Evolutionary conservation across 495 filamentous ascomycete species (phyloP), one percentile per base, ranked within the genome.

Genomic region (Hypoxylon cercidicola): DNA sequence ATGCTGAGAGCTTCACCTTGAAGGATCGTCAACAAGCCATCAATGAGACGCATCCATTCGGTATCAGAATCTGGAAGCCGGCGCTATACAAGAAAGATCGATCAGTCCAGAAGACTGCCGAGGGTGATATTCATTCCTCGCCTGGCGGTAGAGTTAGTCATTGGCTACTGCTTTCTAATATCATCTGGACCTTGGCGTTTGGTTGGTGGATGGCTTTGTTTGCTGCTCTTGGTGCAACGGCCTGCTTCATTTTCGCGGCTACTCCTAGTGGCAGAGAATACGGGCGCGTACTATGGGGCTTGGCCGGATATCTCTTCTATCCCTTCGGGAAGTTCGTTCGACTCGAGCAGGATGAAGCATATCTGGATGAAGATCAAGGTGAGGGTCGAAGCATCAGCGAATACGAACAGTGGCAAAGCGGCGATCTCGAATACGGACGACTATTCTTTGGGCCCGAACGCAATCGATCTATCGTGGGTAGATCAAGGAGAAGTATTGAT

Each of bases 371-470:
- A 75, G 95, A 99, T 74, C 88, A 96, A 70, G 96, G 93, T n/a
- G 95, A 99, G 77, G 95, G 96, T n/a, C 86, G 95, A 69, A 98
- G 93, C 75, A 97, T 99, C 73, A 96, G 92, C 72, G 95, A 99
- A 77, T 99, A 99, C 75, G 95, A 98, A 74, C 93, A 96, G 74
- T 99, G 95, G 95, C 95, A 99, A 74, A 96, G 89, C 68, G 95
- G 95, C 35, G 95, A 99, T 72, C 79, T 99, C 34, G 95, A 99
- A 75, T 91, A 97, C 76, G 95, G 95, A 3, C 83, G 93, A 12
- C 85, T 97, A 8, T 98, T 98, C 81, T 99, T 99, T 74, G 96
- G 95, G 4, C 95, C 95, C 13, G 77, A 85, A 30, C 85, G 85
- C 62, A 87, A 87, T 55, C 85, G 92, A 60, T 93, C 92, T 10